Base-by-base conservation (phyloP, 148 eudicot genomes). In the Diospyros lotus region DNA sequence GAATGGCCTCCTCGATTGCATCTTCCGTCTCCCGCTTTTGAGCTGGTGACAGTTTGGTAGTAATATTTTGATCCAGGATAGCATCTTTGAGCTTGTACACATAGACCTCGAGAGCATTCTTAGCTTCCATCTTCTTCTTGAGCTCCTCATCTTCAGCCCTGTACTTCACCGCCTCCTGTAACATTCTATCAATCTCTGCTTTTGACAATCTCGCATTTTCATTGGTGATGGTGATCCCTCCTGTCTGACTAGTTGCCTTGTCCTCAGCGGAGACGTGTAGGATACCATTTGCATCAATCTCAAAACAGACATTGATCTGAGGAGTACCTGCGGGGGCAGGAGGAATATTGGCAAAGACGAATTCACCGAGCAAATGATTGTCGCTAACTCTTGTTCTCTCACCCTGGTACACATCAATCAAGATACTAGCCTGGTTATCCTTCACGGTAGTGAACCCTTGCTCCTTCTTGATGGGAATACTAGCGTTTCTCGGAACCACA, bases 201-300 rank as follows among this genome's bases (percentile, higher is more conserved):
- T 86, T 82, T 81, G 86, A 83, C 63, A 86, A 73, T 2, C 89
- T 77, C n/a, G 86, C 89, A 82, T 83, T 86, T 44, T 86, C 88
- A 13, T 86, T 86, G 68, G 88, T 86, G 77, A 85, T 85, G 73
- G 86, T 82, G 45, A 86, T 86, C 84, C 81, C 83, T 80, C 83
- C 86, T 0, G 86, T 51, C 45, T 86, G 83, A n/a, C 86, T 84
- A 15, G 86, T 73, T 45, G 79, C 89, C 73, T 86, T 86, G 80
- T 86, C 89, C 64, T 86, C 89, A 3, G 89, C 89, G 75, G 76
- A 83, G 9, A 86, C 89, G 58, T 86, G 80, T 64, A 86, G 71
- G 75, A 86, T 86, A 74, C 89, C 86, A 64, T 83, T 83, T 48
- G 89, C 86, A 48, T 86, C 89, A 40, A 86, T 86, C 72, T 86